Base-by-base conservation (phyloP, 257 asterid genomes). In the Pogostemon cablin region DNA sequence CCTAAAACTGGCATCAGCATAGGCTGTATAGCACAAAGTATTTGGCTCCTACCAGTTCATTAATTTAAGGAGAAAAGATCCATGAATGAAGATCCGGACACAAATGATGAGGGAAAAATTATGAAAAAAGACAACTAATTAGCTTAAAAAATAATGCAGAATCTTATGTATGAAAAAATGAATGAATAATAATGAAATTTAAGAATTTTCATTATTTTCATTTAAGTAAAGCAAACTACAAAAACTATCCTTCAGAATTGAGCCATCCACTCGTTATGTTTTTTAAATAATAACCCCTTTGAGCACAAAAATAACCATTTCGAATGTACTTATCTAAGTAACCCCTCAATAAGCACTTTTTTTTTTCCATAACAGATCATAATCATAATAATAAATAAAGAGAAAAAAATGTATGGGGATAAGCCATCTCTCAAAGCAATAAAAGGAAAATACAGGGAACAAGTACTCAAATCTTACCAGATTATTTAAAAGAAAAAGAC, bases 1-100 rank as follows among this genome's bases (percentile, higher is more conserved):
- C 99, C 96, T 77, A 63, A 65, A 52, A 67, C 37, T 55, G 32
- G 65, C 68, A 71, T 67, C 41, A 75, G 74, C 72, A 42, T 25
- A 25, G 32, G 32, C 71, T 37, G 10, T 57, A 73, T 50, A 44
- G 32, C 32, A 25, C 32, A 25, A 25, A 68, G 66, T 20, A 62
- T 38, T 67, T 49, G 59, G 41, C 25, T 76, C 55, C 54, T 41
- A 59, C 68, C 2, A 42, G 70, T 68, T 25, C 48, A 65, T 63
- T 15, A 59, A 72, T 48, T 64, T 66, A 68, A 59, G 61, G 76
- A 41, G 68, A 68, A 58, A 57, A 32, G 11, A 63, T 25, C 32
- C 32, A 25, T 25, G 32, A 25, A 25, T 25, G 32, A 25, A 0
- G 32, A 25, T 25, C 32, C 32, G 32, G 32, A 25, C 1, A 1